Evolutionary conservation across 2,329 filamentous ascomycete genomes (phyloP).

Genomic region (Xylariaceae sp.): DNA sequence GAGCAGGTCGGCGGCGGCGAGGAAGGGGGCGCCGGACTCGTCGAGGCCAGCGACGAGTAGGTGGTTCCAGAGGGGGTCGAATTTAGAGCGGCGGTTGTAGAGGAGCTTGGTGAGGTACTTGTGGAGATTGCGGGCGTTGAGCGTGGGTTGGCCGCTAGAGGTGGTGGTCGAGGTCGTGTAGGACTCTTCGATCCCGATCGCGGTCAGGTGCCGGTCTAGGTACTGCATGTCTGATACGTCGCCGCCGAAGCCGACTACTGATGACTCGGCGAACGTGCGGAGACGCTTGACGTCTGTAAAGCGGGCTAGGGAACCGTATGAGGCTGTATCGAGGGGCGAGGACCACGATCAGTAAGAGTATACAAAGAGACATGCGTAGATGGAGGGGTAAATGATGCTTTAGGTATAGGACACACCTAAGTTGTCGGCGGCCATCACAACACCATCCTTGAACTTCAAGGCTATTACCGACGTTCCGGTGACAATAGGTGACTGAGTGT

Average conservation of each 20-base stretch:
- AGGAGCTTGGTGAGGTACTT: constrained; percentile 94
- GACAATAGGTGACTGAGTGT: constrained; percentile 88
- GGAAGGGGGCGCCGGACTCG: constrained; percentile 73
- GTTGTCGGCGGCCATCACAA: constrained; percentile 96
- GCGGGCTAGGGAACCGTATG: constrained; percentile 92
- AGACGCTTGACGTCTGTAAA: constrained; percentile 97
- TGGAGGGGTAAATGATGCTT: not conserved
- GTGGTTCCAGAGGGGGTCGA: constrained; percentile 97
- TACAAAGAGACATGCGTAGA: not conserved
- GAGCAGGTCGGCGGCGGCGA: constrained; percentile 84
- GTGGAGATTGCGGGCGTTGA: constrained; percentile 92
- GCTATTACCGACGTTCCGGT: constrained; percentile 94
- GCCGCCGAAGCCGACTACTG: constrained; percentile 88
- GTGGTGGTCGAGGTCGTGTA: constrained; percentile 46
- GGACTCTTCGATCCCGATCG: constrained; percentile 82
- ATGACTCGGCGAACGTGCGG: constrained; percentile 75
- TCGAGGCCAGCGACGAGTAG: constrained; percentile 87
- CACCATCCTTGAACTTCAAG: constrained; percentile 92
- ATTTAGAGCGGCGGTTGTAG: constrained; percentile 89
- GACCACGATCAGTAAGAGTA: constrained; percentile 10
- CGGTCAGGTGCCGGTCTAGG: constrained; percentile 83
- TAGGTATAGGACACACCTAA: constrained; percentile 56
- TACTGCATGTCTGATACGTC: constrained; percentile 99
- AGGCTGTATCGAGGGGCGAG: constrained; percentile 52
- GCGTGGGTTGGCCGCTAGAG: constrained; percentile 37